Base-by-base conservation (phyloP, 202 grass and related monocot genomes). In the Setaria italica region DNA sequence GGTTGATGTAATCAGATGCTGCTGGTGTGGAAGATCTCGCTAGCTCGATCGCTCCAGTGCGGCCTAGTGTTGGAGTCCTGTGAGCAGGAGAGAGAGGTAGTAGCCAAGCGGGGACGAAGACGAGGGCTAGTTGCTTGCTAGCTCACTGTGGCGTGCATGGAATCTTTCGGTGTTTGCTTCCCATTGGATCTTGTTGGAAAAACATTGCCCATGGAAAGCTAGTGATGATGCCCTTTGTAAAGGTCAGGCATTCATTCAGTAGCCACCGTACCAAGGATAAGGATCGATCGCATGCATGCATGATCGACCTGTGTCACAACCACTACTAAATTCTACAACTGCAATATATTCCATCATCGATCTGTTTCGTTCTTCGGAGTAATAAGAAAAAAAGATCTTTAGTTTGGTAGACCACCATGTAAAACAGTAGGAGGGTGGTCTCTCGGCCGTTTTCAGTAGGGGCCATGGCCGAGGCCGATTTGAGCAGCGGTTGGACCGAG, bases 141-240 rank as follows among this genome's bases (percentile, higher is more conserved):
- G 79, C n/a, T 67, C 42, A 88, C 56, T 48, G 77, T 43, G 77
- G 67, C 72, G 57, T 82, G 77, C 89, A 88, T 91, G 85, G 85
- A 91, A 91, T 91, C 82, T 91, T 91, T 91, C 59, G 11, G 48
- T 88, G 89, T 88, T 91, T 88, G 72, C 77, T 88, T 88, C 57
- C 78, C 16, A 58, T 91, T 91, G 89, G 85, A 82, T 59, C 60
- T 91, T 77, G 70, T n/a, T 19, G 34, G 67, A 70, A 76, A 57
- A 57, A 30, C 62, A 83, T 80, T 64, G 60, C 70, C 16, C 48
- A 16, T 45, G 79, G 65, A 65, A 77, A 77, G 85, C 56, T 56
- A 35, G 77, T 71, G 37, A 81, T 81, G 85, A 88, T 85, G 77
- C 71, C 63, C 53, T 70, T 67, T 79, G 85, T 78, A 91, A 91